These are phyloP conservation scores for Yamadazyma buinensis DNA, from an alignment of 1,139 yeast species.

Conservation along the genomic window DNA sequence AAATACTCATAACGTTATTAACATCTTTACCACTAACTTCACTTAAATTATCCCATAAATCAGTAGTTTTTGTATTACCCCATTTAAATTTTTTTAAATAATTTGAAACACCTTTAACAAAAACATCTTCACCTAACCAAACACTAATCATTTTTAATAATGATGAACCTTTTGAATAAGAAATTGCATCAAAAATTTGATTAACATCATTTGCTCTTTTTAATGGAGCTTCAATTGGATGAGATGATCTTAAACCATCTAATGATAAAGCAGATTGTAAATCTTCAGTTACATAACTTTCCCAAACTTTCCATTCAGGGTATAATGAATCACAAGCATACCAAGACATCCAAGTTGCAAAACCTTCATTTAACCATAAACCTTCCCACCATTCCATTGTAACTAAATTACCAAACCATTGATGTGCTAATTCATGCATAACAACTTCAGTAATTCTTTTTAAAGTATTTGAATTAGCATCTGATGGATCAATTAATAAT, in stretches of 20 bases:
- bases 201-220: conserved; percentile 52
- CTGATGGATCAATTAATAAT: conserved; percentile 43
- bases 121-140: conserved; percentile 67
- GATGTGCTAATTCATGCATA: conserved; percentile 62
- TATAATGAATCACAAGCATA: conserved; percentile 47
- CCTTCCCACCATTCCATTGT: conserved; percentile 68
- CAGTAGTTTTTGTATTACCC: conserved; percentile 77
- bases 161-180: conserved; percentile 83
- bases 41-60: conserved; percentile 76
- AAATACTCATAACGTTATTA: conserved; percentile 67
- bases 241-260: conserved; percentile 53
- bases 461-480: conserved; percentile 41
- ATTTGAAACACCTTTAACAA: conserved; percentile 69
- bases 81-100: conserved; percentile 73
- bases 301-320: conserved; percentile 60
- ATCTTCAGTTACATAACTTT: conserved; percentile 48
- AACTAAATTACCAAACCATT: conserved; percentile 62
- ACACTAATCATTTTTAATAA: conserved; percentile 70
- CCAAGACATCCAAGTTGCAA: conserved; percentile 59
- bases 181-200: conserved; percentile 55
- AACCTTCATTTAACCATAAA: conserved; percentile 60
- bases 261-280: conserved; percentile 50
- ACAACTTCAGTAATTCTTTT: conserved; percentile 58
- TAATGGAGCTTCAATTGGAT: conserved; percentile 58
- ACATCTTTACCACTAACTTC: conserved; percentile 80